Evolutionary conservation across 257 asterid species (phyloP), one percentile per base, ranked within the genome.

Genomic region (Mitragyna speciosa): DNA sequence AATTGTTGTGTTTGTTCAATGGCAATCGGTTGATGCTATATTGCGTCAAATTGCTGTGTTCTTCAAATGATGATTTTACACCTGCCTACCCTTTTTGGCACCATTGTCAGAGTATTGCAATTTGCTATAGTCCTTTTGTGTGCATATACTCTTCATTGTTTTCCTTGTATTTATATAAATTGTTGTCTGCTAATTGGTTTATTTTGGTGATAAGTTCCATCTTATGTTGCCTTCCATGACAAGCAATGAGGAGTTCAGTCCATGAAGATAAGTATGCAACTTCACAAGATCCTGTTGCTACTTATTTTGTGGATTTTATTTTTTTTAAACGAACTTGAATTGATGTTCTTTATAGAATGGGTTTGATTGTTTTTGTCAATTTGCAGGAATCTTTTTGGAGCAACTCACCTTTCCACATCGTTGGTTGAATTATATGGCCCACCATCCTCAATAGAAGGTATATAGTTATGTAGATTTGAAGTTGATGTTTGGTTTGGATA

Each of bases 371-470:
- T 72, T 82, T 58, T 76, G 70, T 72, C 80, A 75, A 76, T 83
- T 81, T 82, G 89, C 93, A 93, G 98, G 89, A 89, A 92, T 82
- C 97, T 92, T 52, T 95, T 95, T 77, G 98, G 93, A 85, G 82
- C 93, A 81, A 94, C 91, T 67, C 89, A 91, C 92, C 88, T 89
- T 83, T 95, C 93, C 78, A 89, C 96, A 75, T 98, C 98, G 71
- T 86, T 95, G 89, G 99, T 97, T 51, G 99, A 95, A 84, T n/a
- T 64, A 39, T 95, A 51, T 95, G 99, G 99, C 97, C 98, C 4
- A 81, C 85, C 76, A 95, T 95, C 89, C 99, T 95, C 78, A 85
- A 85, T 85, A 92, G 85, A 86, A 88, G 97, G 85, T 86, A 82
- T 71, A 78, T 80, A 47, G 91, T 93, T 91, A 89, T 94, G 98